Base-by-base conservation (phyloP, 352 stramenopile species). In the Discostella stelligera region DNA sequence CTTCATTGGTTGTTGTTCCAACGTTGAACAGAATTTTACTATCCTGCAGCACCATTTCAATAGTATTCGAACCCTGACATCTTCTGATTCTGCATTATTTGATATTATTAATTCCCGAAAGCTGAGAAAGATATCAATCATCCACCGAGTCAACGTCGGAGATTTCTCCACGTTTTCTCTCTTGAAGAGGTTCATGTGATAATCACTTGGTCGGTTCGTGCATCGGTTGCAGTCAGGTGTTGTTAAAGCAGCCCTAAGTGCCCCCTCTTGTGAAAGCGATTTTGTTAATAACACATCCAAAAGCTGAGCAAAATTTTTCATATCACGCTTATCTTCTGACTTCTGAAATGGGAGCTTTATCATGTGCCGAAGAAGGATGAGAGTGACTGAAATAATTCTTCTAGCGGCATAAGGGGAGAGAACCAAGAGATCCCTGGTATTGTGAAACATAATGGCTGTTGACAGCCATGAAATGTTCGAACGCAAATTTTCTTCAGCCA, bases 21-120 rank as follows among this genome's bases (percentile, higher is more conserved):
- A 49, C 23, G 44, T 65, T n/a, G 60, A 66, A 14, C 75, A 63
- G 21, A 75, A 54, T 20, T 64, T 46, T 46, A 76, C 49, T 3
- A 63, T 61, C 11, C 27, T 16, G 30, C 66, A 81, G 21, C 74
- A 77, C 74, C 66, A 77, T 60, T 75, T 76, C 46, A 81, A 65
- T 20, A 81, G 56, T 41, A 64, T 27, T n/a, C 39, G 50, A 27
- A 32, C 50, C 0, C 25, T 27, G 50, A 18, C 7, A 50, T 18
- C 54, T 11, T 20, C 13, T 13, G 20, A n/a, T 13, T 70, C 14
- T 13, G 20, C 53, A 62, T 65, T 32, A 14, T 58, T 13, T n/a
- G 48, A 61, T 16, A 53, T 46, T 25, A 69, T 62, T 37, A 62
- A 75, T 72, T 81, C 74, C 41, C 66, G 68, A 1, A 81, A 72